Conservation (phyloP, 169 alveolate species). For the Perkinsus chesapeaki region DNA sequence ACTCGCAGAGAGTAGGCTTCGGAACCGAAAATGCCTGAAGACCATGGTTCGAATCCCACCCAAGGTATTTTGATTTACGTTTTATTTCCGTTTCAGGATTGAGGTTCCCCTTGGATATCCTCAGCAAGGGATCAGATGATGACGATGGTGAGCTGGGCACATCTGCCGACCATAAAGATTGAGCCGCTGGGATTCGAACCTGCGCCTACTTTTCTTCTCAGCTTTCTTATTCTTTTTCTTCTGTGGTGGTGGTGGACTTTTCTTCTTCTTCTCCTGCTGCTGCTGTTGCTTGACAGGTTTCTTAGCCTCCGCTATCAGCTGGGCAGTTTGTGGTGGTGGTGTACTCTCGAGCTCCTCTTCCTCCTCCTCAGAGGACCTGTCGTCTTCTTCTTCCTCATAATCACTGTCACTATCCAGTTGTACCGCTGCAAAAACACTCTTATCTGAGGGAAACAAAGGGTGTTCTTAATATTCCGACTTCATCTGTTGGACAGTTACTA, state of each 20-base stretch:
- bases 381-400: background rate
- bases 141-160: background rate
- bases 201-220: background rate
- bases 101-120: background rate
- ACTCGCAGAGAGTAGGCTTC: background rate
- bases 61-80: background rate
- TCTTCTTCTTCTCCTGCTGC: background rate
- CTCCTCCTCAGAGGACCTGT: background rate
- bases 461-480: background rate
- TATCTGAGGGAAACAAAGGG: background rate
- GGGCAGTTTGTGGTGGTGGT: background rate
- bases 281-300: background rate
- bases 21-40: background rate
- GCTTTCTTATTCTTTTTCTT: background rate
- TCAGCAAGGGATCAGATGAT: background rate
- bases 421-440: background rate
- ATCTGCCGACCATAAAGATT: background rate
- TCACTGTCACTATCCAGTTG: background rate
- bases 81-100: background rate
- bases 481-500: background rate
- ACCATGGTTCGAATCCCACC: background rate
- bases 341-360: background rate
- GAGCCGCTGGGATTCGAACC: background rate
- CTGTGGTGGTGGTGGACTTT: background rate
- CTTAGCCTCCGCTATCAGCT: background rate